Percentiles rank a stretch among this genome's conserved stretches.
phyloP scores from a whole-genome alignment of 257 asterid genomes.

The Plantago major region DNA sequence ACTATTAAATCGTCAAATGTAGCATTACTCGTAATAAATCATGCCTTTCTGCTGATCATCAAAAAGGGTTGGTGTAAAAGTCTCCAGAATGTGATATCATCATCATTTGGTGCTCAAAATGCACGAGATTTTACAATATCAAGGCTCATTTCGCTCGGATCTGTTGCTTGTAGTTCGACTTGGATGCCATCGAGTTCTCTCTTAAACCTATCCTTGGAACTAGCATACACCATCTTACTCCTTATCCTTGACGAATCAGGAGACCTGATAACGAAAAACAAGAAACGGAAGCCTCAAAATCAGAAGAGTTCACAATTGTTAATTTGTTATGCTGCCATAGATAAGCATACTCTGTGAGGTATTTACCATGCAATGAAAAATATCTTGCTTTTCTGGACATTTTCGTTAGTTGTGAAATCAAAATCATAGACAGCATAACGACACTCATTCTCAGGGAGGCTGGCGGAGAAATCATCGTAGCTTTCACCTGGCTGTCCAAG shows the following conservation, averaged over 20 bases:
- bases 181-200: conserved; percentile 28
- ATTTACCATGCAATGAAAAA: conserved; percentile 37
- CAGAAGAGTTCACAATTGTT: not conserved
- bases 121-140: conserved; percentile 28
- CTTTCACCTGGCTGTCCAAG: conserved; percentile 24
- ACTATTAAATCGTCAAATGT: conserved; percentile 5
- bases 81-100: not conserved
- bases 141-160: conserved; percentile 33
- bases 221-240: conserved; percentile 32
- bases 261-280: conserved; percentile 8
- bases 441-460: conserved; percentile 31
- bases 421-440: conserved; percentile 38
- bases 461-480: conserved; percentile 28
- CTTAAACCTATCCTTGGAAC: conserved; percentile 28
- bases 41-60: conserved; percentile 1
- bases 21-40: not conserved
- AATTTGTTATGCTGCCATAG: not conserved
- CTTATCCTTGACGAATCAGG: conserved; percentile 26
- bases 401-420: conserved; percentile 28
- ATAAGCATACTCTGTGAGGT: not conserved
- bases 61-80: not conserved
- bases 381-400: conserved; percentile 38
- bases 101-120: conserved; percentile 8
- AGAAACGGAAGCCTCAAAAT: not conserved
- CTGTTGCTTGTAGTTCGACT: conserved; percentile 32